phyloP scores from a whole-genome alignment of 2,329 filamentous ascomycete species.

The Atkinsonella texensis region DNA sequence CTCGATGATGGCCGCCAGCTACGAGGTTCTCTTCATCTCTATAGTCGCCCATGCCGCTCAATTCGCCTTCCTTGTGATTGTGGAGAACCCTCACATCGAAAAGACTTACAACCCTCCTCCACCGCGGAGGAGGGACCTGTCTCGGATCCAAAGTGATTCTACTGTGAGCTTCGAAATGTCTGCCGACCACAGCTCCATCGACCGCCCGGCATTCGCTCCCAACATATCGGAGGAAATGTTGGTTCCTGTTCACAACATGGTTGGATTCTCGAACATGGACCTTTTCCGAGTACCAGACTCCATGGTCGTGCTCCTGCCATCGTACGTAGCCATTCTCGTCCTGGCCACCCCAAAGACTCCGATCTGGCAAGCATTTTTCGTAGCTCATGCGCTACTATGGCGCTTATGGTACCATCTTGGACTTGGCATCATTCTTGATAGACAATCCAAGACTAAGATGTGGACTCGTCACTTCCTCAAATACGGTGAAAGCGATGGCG shows the following conservation, averaged over 20 bases:
- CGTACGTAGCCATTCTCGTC: slow-evolving; percentile 64
- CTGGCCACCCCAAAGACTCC: slow-evolving; percentile 66
- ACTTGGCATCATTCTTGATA: slow-evolving; percentile 71
- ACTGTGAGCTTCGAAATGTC: slow-evolving; percentile 15
- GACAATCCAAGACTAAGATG: slow-evolving; percentile 79
- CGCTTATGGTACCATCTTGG: slow-evolving; percentile 87
- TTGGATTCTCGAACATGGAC: slow-evolving; percentile 77
- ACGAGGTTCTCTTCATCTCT: slow-evolving; percentile 93
- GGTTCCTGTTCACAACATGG: slow-evolving; percentile 64
- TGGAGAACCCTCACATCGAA: slow-evolving; percentile 97
- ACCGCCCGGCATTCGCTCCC: slow-evolving; percentile 12
- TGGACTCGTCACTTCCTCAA: slow-evolving; percentile 98
- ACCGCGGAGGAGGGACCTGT: slow-evolving; percentile 46
- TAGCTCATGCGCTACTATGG: slow-evolving; percentile 70
- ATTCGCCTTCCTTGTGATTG: slow-evolving; percentile 79
- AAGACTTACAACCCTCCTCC: slow-evolving; percentile 91
- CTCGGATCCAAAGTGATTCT: slow-evolving; percentile 20
- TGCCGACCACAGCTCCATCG: slow-evolving; percentile 12
- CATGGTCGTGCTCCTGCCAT: slow-evolving; percentile 61
- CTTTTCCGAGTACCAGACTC: slow-evolving; percentile 79
- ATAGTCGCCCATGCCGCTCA: slow-evolving; percentile 90
- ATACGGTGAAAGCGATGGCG: slow-evolving; percentile 77
- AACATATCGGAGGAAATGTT: slow-evolving; percentile 31
- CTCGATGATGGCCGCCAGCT: slow-evolving; percentile 95
- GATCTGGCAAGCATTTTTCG: slow-evolving; percentile 65